phyloP scores from a whole-genome alignment of 495 filamentous ascomycete species.

The Neurospora tetrasperma region DNA sequence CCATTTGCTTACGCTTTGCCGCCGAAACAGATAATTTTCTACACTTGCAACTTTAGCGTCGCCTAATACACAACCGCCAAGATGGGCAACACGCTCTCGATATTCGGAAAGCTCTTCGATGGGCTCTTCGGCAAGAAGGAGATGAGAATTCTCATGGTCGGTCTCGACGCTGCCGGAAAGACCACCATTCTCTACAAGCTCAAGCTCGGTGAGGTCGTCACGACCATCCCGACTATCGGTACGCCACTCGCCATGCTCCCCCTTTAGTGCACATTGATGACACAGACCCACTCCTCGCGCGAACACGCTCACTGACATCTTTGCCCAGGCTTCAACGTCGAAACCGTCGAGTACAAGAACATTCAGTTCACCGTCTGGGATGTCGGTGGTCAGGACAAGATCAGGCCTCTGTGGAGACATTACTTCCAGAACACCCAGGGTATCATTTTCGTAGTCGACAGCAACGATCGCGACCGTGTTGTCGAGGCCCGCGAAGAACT shows the following conservation, averaged over 20 bases:
- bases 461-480: slow-evolving; percentile 99
- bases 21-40: slow-evolving; percentile 6
- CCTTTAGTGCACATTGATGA: neutral
- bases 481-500: slow-evolving; percentile 98
- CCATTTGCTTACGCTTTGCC: slow-evolving; percentile 8
- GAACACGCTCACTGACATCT: slow-evolving; percentile 16
- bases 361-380: slow-evolving; percentile 99
- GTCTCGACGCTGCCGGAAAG: slow-evolving; percentile 98
- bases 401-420: slow-evolving; percentile 97
- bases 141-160: slow-evolving; percentile 99
- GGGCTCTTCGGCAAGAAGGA: slow-evolving; percentile 98
- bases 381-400: slow-evolving; percentile 99
- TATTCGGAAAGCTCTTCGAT: slow-evolving; percentile 53
- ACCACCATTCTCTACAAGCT: slow-evolving; percentile 99
- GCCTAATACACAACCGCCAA: slow-evolving; percentile 16
- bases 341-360: slow-evolving; percentile 99
- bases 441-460: slow-evolving; percentile 99
- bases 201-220: slow-evolving; percentile 99
- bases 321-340: slow-evolving; percentile 89
- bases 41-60: slow-evolving; percentile 9
- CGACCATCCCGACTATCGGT: slow-evolving; percentile 99
- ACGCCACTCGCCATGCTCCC: slow-evolving; percentile 34
- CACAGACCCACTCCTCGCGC: slow-evolving; percentile 1
- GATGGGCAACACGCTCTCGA: slow-evolving; percentile 21
- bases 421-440: slow-evolving; percentile 99